Evolutionary conservation across 345 rosid species (phyloP).

Genomic region (Syzygium jambos): DNA sequence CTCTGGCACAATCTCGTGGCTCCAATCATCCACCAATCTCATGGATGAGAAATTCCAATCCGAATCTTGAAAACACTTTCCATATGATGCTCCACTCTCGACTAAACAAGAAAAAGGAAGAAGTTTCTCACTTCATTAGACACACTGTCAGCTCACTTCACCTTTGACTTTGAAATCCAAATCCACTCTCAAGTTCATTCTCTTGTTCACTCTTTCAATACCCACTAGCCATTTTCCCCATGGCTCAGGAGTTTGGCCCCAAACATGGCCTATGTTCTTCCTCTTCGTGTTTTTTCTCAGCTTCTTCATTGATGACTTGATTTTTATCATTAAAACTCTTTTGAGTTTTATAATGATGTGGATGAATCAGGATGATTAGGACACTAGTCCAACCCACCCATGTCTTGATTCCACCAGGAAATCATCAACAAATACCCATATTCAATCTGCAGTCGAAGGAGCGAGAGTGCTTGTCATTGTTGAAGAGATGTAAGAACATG

Average conservation of each 20-base stretch:
- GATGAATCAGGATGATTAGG: conserved; percentile 25
- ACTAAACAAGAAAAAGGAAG: background rate
- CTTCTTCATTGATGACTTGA: background rate
- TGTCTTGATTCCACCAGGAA: conserved; percentile 10
- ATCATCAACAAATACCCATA: conserved; percentile 14
- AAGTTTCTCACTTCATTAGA: background rate
- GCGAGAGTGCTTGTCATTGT: conserved; percentile 42
- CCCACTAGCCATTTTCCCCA: background rate
- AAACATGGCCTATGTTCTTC: background rate
- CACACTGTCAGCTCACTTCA: background rate
- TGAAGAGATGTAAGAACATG: conserved; percentile 43
- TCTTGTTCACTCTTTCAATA: background rate
- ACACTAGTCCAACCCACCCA: conserved; percentile 15
- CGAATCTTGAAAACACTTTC: background rate
- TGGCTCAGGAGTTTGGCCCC: background rate
- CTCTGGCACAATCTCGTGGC: conserved; percentile 11
- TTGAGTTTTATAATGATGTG: conserved; percentile 5
- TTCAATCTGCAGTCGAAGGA: conserved; percentile 30
- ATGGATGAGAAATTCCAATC: background rate
- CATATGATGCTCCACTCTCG: background rate
- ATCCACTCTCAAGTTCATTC: background rate
- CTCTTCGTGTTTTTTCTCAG: background rate
- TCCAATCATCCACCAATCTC: conserved; percentile 7
- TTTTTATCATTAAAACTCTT: background rate
- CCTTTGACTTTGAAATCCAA: background rate